Conservation (phyloP, 345 rosid genomes). For the Syzygium aromaticum region DNA sequence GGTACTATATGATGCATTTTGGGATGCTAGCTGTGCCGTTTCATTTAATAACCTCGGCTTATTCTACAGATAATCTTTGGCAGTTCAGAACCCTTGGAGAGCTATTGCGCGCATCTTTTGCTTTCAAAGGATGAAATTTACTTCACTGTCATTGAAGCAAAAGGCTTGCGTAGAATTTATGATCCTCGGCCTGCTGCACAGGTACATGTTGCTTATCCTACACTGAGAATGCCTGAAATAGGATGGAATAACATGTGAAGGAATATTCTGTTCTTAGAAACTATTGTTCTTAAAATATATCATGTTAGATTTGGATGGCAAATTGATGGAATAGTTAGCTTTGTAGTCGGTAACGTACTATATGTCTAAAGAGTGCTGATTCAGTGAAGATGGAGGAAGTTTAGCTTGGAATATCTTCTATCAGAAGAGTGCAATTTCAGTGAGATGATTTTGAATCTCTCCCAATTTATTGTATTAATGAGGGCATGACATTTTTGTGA, state of each 20-base stretch:
- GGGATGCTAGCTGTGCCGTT: not conserved
- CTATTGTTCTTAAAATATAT: not conserved
- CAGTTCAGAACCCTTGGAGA: slow-evolving; percentile 66
- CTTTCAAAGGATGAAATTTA: slow-evolving; percentile 78
- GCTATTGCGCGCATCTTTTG: slow-evolving; percentile 91
- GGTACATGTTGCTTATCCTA: slow-evolving; percentile 22
- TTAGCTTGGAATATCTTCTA: not conserved
- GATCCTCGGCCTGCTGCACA: slow-evolving; percentile 66
- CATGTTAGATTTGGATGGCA: not conserved
- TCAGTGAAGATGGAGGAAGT: not conserved
- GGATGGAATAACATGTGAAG: not conserved
- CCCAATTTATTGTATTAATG: not conserved
- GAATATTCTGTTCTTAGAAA: not conserved
- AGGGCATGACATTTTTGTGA: not conserved
- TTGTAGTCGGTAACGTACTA: not conserved
- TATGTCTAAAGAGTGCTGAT: not conserved
- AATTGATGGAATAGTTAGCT: not conserved
- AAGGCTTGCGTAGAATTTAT: slow-evolving; percentile 63
- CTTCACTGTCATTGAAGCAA: slow-evolving; percentile 56
- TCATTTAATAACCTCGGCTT: slow-evolving; percentile 21
- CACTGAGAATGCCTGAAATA: not conserved
- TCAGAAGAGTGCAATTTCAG: not conserved
- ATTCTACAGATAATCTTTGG: slow-evolving; percentile 80
- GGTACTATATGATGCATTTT: slow-evolving; percentile 33
- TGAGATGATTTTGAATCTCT: not conserved